Percentiles rank a stretch among this genome's conserved stretches.
Evolutionary conservation across 768 basidiomycete genomes (phyloP).

Genomic region (Cyclocybe cylindracea): DNA sequence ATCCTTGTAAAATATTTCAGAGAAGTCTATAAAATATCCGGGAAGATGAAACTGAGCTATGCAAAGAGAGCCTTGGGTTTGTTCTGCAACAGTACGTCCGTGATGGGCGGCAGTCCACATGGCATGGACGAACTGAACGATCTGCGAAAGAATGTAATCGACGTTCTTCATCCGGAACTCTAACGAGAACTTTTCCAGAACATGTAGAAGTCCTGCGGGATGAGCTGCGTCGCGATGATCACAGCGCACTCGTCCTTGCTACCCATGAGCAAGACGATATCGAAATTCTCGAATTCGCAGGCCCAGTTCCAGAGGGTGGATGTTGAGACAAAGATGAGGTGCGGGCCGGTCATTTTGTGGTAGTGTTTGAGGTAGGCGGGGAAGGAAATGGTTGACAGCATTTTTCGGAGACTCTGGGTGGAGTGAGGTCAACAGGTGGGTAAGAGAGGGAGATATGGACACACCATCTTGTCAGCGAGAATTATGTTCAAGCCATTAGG

Average conservation of each 20-base stretch:
- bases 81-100: constrained; percentile 96
- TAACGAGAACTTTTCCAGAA: constrained; percentile 93
- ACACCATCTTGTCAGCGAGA: constrained; percentile 93
- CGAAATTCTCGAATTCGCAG: constrained; percentile 90
- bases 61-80: constrained; percentile 95
- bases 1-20: constrained; percentile 92
- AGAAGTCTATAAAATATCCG: constrained; percentile 95
- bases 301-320: constrained; percentile 97
- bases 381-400: constrained; percentile 96
- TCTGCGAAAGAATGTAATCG: constrained; percentile 92
- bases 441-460: background rate
- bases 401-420: constrained; percentile 91
- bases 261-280: constrained; percentile 79
- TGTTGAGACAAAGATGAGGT: constrained; percentile 97
- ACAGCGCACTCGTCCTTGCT: constrained; percentile 87
- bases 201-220: constrained; percentile 89
- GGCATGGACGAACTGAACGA: constrained; percentile 89
- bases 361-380: constrained; percentile 92
- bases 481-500: constrained; percentile 98
- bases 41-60: constrained; percentile 92
- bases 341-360: constrained; percentile 73
- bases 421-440: background rate
- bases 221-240: constrained; percentile 74
- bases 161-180: constrained; percentile 99
- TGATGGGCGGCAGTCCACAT: constrained; percentile 89